These are phyloP conservation scores for Fonsecaea erecta DNA, from an alignment of 2,329 filamentous ascomycete genomes.

Conservation along the genomic window DNA sequence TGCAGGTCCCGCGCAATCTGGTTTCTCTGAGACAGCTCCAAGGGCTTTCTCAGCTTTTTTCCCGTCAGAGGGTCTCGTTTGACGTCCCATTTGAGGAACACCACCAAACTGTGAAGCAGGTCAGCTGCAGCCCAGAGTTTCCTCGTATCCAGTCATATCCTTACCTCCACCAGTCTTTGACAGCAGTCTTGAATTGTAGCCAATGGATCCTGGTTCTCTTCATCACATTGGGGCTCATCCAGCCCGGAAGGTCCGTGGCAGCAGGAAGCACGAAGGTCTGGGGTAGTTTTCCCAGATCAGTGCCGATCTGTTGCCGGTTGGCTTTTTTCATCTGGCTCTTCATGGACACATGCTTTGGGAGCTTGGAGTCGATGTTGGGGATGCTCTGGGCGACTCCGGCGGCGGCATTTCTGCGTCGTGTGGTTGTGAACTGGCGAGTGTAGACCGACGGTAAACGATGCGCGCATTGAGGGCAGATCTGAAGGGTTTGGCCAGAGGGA, in stretches of 20 bases:
- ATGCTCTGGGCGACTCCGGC: not conserved
- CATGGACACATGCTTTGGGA: slow-evolving; percentile 17
- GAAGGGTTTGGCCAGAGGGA: not conserved
- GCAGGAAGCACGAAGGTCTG: slow-evolving; percentile 25
- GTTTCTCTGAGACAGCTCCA: slow-evolving; percentile 21
- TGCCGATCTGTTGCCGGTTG: slow-evolving; percentile 15
- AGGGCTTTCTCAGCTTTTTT: slow-evolving; percentile 21
- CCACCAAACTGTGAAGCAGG: slow-evolving; percentile 31
- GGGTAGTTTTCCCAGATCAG: slow-evolving; percentile 32
- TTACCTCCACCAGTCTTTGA: slow-evolving; percentile 24
- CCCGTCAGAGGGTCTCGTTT: slow-evolving; percentile 27
- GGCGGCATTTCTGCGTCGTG: slow-evolving; percentile 16
- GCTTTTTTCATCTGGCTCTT: slow-evolving; percentile 24
- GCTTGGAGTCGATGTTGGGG: slow-evolving; percentile 3
- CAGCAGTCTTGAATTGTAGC: slow-evolving; percentile 22
- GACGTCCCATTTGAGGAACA: slow-evolving; percentile 20
- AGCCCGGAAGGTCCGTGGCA: slow-evolving; percentile 19
- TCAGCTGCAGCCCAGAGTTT: not conserved
- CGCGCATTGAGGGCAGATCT: slow-evolving; percentile 24
- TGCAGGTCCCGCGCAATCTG: slow-evolving; percentile 44
- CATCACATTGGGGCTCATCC: slow-evolving; percentile 7
- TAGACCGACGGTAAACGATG: slow-evolving; percentile 13
- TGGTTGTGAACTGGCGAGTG: slow-evolving; percentile 25
- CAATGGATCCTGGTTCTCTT: slow-evolving; percentile 20
- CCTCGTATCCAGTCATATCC: not conserved